Evolutionary conservation across 306 rosid genomes (phyloP), one percentile per base, ranked within the genome.

Genomic region (Ceratonia siliqua): DNA sequence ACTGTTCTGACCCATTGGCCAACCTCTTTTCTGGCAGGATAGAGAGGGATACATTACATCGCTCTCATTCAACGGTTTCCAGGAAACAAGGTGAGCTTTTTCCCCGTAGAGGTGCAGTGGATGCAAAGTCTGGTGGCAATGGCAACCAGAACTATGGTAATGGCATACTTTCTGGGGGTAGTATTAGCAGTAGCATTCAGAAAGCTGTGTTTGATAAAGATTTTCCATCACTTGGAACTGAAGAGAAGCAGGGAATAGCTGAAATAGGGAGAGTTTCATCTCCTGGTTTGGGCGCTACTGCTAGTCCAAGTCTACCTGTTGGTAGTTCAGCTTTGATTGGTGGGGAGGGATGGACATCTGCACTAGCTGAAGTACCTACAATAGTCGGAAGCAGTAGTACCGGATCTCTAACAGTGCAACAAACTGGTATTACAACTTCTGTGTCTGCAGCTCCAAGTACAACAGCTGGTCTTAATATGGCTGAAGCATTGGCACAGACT

Each of bases 261-360:
- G 99, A 95, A 76, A 81, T 89, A 38, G 91, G 87, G 39, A 85
- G 99, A 83, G 97, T 95, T 62, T 77, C 89, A 38, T 92, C 99
- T 76, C 99, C 97, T 43, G 89, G 87, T 81, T 92, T 95, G 81
- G 85, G 89, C 32, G 79, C 88, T 63, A 77, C 92, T 38, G 83
- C 90, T 67, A 92, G 84, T 72, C 99, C 90, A 76, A 87, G 82
- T 80, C 86, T 92, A 67, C 96, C 99, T 64, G 89, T 87, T 50
- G 83, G 90, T 50, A 90, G 78, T 79, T 83, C 99, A 41, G 82
- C 91, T 81, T 85, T 91, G 90, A 90, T 92, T 79, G 96, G 98
- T 11, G 96, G 96, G 41, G 99, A 95, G 76, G 97, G 95, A 61
- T 92, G 97, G 96, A 94, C 96, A 13, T 95, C 99, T 39, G 99